Percentiles rank a stretch among this genome's conserved stretches.
Evolutionary conservation across 768 basidiomycete species (phyloP).

Genomic region (Boletellus ananas): DNA sequence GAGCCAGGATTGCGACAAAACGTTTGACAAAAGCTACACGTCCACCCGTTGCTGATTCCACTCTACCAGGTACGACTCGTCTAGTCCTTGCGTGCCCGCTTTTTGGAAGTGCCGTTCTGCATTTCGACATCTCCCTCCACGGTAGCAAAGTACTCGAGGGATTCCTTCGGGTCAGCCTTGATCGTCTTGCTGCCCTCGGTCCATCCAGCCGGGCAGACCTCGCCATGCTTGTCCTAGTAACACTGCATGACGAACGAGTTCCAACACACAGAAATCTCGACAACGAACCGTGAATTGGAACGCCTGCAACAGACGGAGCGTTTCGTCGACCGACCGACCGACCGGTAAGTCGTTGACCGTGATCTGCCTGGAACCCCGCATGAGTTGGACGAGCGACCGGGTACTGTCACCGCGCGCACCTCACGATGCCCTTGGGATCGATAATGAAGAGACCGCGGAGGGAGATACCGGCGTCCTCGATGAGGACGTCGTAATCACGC

Average conservation of each 20-base stretch:
- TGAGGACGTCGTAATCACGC: constrained; percentile 81
- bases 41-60: neutral
- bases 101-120: constrained; percentile 46
- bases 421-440: constrained; percentile 74
- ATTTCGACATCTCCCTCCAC: constrained; percentile 27
- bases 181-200: constrained; percentile 76
- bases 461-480: constrained; percentile 85
- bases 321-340: constrained; percentile 94
- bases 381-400: neutral
- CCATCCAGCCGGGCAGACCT: constrained; percentile 94
- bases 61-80: neutral
- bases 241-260: neutral
- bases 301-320: constrained; percentile 84
- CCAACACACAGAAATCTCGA: neutral
- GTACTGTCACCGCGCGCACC: constrained; percentile 35
- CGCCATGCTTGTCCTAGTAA: constrained; percentile 72
- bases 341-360: constrained; percentile 92
- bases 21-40: too few species aligned
- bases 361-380: constrained; percentile 54
- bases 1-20: too few species aligned
- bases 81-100: constrained; percentile 55
- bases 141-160: constrained; percentile 67
- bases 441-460: constrained; percentile 86
- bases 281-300: constrained; percentile 81
- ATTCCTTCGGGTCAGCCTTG: constrained; percentile 70